These are phyloP conservation scores for Fusarium sp. DNA, from an alignment of 2,329 filamentous ascomycete genomes.

Conservation along the genomic window DNA sequence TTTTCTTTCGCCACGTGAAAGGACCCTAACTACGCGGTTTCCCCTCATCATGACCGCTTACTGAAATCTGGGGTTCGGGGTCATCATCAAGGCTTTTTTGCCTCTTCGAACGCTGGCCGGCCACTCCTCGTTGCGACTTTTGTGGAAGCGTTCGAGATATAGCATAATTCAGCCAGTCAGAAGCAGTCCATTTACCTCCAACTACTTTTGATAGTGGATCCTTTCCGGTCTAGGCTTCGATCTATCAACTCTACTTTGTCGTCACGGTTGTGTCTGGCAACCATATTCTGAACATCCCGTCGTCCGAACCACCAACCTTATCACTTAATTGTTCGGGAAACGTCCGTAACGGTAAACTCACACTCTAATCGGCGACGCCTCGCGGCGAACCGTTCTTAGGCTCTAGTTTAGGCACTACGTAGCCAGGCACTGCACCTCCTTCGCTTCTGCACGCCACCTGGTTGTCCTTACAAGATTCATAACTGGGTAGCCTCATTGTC, in stretches of 20 bases:
- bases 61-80: constrained; percentile 21
- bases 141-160: constrained; percentile 11
- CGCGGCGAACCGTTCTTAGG: constrained; percentile 19
- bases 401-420: not conserved
- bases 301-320: constrained; percentile 37
- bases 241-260: constrained; percentile 30
- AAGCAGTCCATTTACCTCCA: constrained; percentile 30
- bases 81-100: constrained; percentile 3
- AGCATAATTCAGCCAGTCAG: constrained; percentile 31
- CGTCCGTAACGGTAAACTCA: constrained; percentile 32
- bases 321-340: constrained; percentile 31
- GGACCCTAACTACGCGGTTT: constrained; percentile 2
- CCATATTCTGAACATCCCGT: constrained; percentile 41
- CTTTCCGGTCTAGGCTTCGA: constrained; percentile 34
- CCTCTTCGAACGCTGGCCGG: constrained; percentile 8
- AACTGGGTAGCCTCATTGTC: constrained; percentile 27
- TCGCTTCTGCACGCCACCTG: constrained; percentile 26
- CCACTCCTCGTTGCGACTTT: constrained; percentile 22
- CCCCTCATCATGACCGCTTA: constrained; percentile 20
- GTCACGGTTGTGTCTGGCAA: constrained; percentile 29
- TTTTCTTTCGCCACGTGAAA: constrained; percentile 18
- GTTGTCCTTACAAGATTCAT: constrained; percentile 25
- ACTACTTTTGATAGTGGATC: constrained; percentile 33
- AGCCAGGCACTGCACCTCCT: constrained; percentile 8
- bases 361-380: constrained; percentile 21